These are phyloP conservation scores for Lobosporangium transversale DNA, from an alignment of 192 early-diverging fungal genomes.

Conservation along the genomic window DNA sequence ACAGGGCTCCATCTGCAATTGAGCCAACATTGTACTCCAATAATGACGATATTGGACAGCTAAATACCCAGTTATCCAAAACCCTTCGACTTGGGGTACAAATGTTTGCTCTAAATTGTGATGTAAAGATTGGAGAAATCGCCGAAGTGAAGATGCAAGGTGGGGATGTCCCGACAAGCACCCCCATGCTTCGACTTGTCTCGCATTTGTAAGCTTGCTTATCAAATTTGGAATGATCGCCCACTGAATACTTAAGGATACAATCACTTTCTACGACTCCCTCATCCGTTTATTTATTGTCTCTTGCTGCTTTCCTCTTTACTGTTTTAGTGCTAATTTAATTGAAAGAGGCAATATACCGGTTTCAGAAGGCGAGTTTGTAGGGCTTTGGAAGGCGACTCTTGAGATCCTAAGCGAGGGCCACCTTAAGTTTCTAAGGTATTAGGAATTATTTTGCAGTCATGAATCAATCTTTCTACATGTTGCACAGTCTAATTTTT, in stretches of 20 bases:
- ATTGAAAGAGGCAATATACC: constrained; percentile 10
- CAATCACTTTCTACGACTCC: not conserved
- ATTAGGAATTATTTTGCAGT: not conserved
- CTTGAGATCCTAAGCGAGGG: constrained; percentile 11
- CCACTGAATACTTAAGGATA: not conserved
- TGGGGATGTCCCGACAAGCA: not conserved
- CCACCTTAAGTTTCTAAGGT: constrained; percentile 4
- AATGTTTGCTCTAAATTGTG: not conserved
- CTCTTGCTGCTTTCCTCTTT: too few relatives aligned
- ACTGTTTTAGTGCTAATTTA: not conserved
- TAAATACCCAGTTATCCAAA: not conserved
- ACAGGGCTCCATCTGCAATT: not conserved
- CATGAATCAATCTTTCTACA: not conserved
- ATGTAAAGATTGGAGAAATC: not conserved
- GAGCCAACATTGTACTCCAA: not conserved
- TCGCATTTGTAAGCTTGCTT: not conserved
- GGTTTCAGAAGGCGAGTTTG: constrained; percentile 2
- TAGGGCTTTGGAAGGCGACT: constrained; percentile 6
- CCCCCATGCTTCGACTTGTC: not conserved
- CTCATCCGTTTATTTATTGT: too few relatives aligned
- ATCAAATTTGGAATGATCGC: not conserved
- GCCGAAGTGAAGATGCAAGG: not conserved
- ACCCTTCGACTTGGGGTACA: not conserved
- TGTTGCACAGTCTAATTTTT: not conserved
- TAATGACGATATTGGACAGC: not conserved